Evolutionary conservation across 148 eudicot species (phyloP), one percentile per base, ranked within the genome.

Genomic region (Dysphania ambrosioides): DNA sequence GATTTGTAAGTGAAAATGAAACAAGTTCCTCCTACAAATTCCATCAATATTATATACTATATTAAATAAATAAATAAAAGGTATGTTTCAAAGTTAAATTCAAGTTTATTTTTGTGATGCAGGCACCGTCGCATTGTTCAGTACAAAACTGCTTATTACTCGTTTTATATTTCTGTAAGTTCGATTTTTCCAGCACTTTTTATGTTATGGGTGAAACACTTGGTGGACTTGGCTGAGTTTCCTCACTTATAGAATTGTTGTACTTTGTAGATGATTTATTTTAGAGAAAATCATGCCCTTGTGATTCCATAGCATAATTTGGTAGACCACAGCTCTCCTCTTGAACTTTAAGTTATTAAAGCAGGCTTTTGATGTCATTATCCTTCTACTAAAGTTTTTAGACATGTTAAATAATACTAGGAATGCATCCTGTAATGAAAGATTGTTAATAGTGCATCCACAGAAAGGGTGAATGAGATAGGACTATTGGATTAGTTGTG

Each of bases 111-210:
- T 19, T 75, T 51, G 34, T 55, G 32, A 19, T 85, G 87, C 88
- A 95, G 98, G 75, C 90, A 95, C 71, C 87, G 86, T 2, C 93
- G 92, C 71, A 95, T 95, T 84, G 97, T 92, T 72, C 92, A 87
- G 80, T 91, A 91, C 81, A 94, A 91, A 81, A 90, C 96, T 41
- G 91, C 97, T 41, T 88, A 90, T 78, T 94, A 95, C 76, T 90
- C 97, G 70, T 87, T 90, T 79, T 92, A 95, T 82, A 83, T 92
- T 36, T 87, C 98, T 68, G 98, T 92, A 81, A 86, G 96, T 92
- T 68, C 9, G n/a, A 34, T 58, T 76, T 34, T 49, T 26, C 69
- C 47, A 8, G 40, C 40, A 9, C 49, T 8, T 44, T 15, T 12
- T 47, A 47, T 15, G 2, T 47, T 19, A 0, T 11, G 16, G 13